Conservation (phyloP, 1,139 yeast genomes). For the Magnusiomyces paraingens region DNA sequence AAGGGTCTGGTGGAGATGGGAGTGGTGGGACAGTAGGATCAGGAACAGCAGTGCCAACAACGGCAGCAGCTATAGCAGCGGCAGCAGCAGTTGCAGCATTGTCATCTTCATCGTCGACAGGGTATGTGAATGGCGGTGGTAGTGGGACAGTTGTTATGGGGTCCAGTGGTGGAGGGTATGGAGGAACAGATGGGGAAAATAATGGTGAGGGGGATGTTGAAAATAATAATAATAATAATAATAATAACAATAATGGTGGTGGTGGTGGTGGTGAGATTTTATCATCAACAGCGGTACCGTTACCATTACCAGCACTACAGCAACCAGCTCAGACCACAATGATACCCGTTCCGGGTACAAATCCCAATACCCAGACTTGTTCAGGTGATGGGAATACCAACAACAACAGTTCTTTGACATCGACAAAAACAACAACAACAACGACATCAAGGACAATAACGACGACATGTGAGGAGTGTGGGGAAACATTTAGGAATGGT, state of each 20-base stretch:
- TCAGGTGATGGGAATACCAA: background rate
- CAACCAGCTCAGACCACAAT: too few species aligned
- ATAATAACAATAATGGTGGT: background rate
- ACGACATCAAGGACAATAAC: background rate
- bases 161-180: too few species aligned
- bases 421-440: background rate
- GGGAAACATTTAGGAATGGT: conserved; percentile 19
- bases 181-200: background rate
- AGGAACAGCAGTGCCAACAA: conserved; percentile 6
- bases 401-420: background rate
- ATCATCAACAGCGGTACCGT: too few species aligned
- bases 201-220: background rate
- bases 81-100: conserved; percentile 1
- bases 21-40: background rate
- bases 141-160: background rate
- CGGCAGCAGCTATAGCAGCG: conserved; percentile 2
- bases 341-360: too few species aligned
- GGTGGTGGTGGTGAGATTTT: background rate
- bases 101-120: conserved; percentile 3
- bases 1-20: too few species aligned
- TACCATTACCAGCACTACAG: too few species aligned
- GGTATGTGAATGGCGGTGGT: conserved; percentile 3
- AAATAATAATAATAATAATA: background rate
- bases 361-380: too few species aligned
- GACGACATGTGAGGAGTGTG: conserved; percentile 18